These are phyloP conservation scores for Crithidia acanthocephali DNA, from an alignment of 208 protist species.

Conservation along the genomic window DNA sequence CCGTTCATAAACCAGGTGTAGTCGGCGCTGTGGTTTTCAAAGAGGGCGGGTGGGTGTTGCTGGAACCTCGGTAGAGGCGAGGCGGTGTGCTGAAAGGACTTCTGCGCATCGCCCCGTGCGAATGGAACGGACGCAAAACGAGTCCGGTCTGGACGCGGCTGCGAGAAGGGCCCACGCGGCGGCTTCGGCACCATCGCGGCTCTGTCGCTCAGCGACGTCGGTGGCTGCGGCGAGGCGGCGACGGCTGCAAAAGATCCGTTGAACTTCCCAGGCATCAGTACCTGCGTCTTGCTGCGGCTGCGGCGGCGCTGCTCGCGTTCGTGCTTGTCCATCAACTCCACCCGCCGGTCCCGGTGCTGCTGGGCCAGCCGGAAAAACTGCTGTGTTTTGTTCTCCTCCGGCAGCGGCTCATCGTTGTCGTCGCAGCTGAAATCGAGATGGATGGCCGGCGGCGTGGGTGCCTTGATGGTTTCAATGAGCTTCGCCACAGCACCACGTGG, in stretches of 20 bases:
- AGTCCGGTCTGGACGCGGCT: background rate
- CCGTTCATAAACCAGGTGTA: background rate
- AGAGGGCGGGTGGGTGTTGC: background rate
- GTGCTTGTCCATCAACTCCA: background rate
- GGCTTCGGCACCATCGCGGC: background rate
- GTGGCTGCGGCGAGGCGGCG: background rate
- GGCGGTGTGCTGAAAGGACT: background rate
- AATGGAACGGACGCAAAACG: too few relatives aligned
- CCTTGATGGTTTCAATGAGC: background rate
- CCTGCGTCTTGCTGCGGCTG: background rate
- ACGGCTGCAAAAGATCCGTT: background rate
- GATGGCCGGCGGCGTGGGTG: conserved; percentile 2
- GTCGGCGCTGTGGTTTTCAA: background rate
- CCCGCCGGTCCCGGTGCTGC: conserved; percentile 1
- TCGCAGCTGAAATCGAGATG: conserved; percentile 8
- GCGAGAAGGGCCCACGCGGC: background rate
- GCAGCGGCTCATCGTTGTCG: conserved; percentile 6
- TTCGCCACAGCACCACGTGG: background rate
- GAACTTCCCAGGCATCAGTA: background rate
- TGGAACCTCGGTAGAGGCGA: too few relatives aligned
- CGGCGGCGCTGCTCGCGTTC: background rate
- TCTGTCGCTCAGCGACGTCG: background rate
- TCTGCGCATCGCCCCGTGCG: too few relatives aligned
- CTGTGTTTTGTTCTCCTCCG: conserved; percentile 9
- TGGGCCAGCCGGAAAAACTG: conserved; percentile 23